These are phyloP conservation scores for Nakazawaea pomicola DNA, from an alignment of 805 yeast genomes.

Conservation along the genomic window DNA sequence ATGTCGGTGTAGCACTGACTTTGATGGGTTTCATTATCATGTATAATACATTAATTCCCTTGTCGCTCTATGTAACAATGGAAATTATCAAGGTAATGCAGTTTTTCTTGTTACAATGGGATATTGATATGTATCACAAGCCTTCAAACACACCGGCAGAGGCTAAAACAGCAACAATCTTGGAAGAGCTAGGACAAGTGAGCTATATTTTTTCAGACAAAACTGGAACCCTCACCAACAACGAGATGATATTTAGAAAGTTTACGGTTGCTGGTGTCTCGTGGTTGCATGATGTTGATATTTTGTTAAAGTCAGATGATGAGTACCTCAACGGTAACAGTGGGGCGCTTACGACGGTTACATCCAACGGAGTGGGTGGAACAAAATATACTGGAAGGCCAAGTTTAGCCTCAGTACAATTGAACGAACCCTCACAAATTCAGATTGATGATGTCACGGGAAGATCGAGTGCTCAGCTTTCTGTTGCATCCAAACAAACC, in stretches of 20 bases:
- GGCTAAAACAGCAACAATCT: slow-evolving; percentile 89
- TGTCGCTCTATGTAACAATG: slow-evolving; percentile 93
- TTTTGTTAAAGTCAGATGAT: slow-evolving; percentile 29
- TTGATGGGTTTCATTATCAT: slow-evolving; percentile 95
- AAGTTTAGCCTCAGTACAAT: slow-evolving; percentile 44
- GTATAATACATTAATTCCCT: slow-evolving; percentile 94
- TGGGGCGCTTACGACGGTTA: slow-evolving; percentile 19
- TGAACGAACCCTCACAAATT: slow-evolving; percentile 15
- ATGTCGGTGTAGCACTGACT: slow-evolving; percentile 83
- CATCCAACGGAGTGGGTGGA: slow-evolving; percentile 22
- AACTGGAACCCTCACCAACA: slow-evolving; percentile 96
- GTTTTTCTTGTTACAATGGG: slow-evolving; percentile 75
- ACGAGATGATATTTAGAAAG: slow-evolving; percentile 87
- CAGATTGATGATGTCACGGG: slow-evolving; percentile 6
- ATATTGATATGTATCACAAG: slow-evolving; percentile 89
- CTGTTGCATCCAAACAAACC: slow-evolving; percentile 23
- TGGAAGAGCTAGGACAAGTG: slow-evolving; percentile 96
- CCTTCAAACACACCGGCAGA: slow-evolving; percentile 88
- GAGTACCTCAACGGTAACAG: no score
- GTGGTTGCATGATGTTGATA: slow-evolving; percentile 78
- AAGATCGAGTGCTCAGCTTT: slow-evolving; percentile 18
- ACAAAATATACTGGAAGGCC: slow-evolving; percentile 48
- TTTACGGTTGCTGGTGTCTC: slow-evolving; percentile 83
- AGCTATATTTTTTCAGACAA: slow-evolving; percentile 93
- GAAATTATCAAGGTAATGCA: slow-evolving; percentile 92